Evolutionary conservation across 257 asterid genomes (phyloP), one percentile per base, ranked within the genome.

Genomic region (Mentha longifolia): DNA sequence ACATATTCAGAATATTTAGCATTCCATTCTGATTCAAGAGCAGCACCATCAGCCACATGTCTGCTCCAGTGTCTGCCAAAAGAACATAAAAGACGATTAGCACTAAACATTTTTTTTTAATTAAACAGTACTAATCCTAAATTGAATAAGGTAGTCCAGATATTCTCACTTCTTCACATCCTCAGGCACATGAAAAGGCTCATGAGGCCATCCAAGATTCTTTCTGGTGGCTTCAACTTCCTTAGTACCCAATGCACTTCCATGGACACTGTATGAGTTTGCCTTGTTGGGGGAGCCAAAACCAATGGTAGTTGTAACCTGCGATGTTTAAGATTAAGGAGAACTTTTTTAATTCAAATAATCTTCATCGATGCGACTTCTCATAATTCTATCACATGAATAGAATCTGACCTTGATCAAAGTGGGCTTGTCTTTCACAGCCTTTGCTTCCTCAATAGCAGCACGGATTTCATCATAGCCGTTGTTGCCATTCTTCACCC

Each of bases 151-250:
- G 20, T 57, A 63, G 70, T 7, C 14, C 63, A 70, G 3, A 51
- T 11, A 52, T 52, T n/a, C n/a, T 39, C 84, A 91, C 98, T 78
- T 87, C 87, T 94, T 94, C 75, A 94, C 97, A 55, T 94, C 98
- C 56, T 91, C 98, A 2, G 98, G 98, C 63, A 94, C 97, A 56
- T 79, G 83, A 83, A 82, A 81, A 57, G 82, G 82, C 84, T 94
- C 98, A 62, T 77, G 80, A 64, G 98, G 96, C 98, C 98, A 94
- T 67, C 86, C 96, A 61, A 94, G 97, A 74, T 88, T 91, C 74
- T 83, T 74, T 73, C 98, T 86, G n/a, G 98, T 94, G 81, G 98
- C 98, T 47, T 94, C 97, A 22, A 94, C 98, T 84, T 94, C 98
- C 88, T 89, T 89, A 74, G 92, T 84, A 65, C 96, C 96, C 85